Base-by-base conservation (phyloP, 108 stramenopile species). In the Mayamaea pseudoterrestris region DNA sequence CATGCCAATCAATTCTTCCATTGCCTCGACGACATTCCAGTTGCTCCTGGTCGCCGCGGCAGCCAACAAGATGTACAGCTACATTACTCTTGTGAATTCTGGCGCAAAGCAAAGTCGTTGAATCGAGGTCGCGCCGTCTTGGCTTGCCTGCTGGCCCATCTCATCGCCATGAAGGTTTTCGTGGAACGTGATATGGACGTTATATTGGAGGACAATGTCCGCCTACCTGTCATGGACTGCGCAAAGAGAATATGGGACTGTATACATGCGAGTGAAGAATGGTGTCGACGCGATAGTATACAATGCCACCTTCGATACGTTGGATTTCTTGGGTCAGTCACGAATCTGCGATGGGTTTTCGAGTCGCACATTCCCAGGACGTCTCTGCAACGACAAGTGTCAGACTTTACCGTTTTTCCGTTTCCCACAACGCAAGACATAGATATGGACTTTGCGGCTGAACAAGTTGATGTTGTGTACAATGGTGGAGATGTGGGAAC, bases 131-230 rank as follows among this genome's bases (percentile, higher is more conserved):
- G 90, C 32, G 48, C 69, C 14, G 90, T 87, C 0, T 48, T 92
- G 41, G 90, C 63, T 22, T 92, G 90, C 52, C 48, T 75, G 0
- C 60, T 87, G 35, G 90, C 90, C 13, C 90, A 92, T 62, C 60
- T 92, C 48, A 72, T 69, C 16, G 90, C 90, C 12, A 74, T 92
- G 76, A 74, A 70, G 50, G 51, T 35, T 20, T 65, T 82, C 23
- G 64, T 76, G 4, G 63, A 68, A 39, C 54, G 53, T 29, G 55
- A 45, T 20, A 80, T 77, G 48, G 90, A 92, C 71, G 58, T 92
- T 29, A 78, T 92, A 30, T 47, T 92, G 39, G 90, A 92, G 59
- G 90, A 92, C 60, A 92, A 92, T 59, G 77, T 87, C 1, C 53
- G 87, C 34, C 67, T 65, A 8, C 62, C 64, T 31, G 29, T 64